Conservation (phyloP, 257 asterid genomes). For the Solanum sejunctum region DNA sequence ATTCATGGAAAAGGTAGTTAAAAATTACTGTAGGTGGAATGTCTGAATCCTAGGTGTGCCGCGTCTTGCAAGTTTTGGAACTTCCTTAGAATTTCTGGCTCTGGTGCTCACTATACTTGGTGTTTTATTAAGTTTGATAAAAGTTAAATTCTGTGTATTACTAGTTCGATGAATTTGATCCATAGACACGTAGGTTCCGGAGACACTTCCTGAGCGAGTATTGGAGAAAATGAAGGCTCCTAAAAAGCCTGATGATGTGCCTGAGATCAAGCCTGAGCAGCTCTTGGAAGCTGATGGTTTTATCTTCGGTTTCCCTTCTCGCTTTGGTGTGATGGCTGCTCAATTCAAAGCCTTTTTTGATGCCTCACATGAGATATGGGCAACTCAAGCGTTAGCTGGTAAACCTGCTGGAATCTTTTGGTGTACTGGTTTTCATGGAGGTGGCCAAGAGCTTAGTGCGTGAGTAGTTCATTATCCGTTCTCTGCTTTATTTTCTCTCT, state of each 20-base stretch:
- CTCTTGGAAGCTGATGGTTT: slow-evolving; percentile 90
- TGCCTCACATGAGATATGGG: slow-evolving; percentile 58
- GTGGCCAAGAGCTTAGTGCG: slow-evolving; percentile 98
- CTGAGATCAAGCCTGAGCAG: slow-evolving; percentile 65
- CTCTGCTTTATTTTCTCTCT: not conserved
- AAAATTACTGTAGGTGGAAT: not conserved
- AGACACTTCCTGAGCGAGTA: slow-evolving; percentile 49
- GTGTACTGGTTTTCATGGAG: slow-evolving; percentile 98
- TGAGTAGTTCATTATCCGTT: slow-evolving; percentile 16
- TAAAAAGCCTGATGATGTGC: slow-evolving; percentile 57
- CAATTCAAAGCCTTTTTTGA: slow-evolving; percentile 88
- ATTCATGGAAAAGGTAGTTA: not conserved
- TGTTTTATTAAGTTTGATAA: not conserved
- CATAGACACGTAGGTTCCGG: slow-evolving; percentile 49
- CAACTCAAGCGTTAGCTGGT: slow-evolving; percentile 74
- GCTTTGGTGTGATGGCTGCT: slow-evolving; percentile 95
- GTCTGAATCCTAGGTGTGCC: not conserved
- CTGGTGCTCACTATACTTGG: not conserved
- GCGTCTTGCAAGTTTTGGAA: not conserved
- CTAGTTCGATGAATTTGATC: not conserved
- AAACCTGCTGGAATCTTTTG: slow-evolving; percentile 94
- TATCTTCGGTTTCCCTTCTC: slow-evolving; percentile 79
- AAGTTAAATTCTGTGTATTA: not conserved
- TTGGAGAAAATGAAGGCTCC: slow-evolving; percentile 89
- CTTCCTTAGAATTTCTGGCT: not conserved